Evolutionary conservation across 192 early-diverging fungal genomes (phyloP), one percentile per base, ranked within the genome.

Genomic region (Backusella sp.): DNA sequence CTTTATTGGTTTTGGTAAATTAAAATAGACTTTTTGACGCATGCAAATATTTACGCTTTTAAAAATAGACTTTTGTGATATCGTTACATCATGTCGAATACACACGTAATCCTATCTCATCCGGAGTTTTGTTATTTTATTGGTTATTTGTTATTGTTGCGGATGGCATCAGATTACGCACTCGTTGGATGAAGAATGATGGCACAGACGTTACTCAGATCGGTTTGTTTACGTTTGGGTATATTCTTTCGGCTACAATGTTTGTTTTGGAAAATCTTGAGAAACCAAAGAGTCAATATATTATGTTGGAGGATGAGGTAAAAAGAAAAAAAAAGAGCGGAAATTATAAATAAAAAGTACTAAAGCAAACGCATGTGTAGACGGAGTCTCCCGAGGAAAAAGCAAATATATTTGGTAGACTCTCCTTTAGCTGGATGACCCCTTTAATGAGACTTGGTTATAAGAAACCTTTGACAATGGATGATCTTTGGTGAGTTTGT

Each of bases 351-450:
- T 37, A 0, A 26, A 0, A 26, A 28, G 26, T 26, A 59, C 53
- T 59, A 59, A 62, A 56, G 12, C 42, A 21, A 56, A 56, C 8
- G 26, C 3, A 62, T 62, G 9, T n/a, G 30, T 56, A 84, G 75
- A 80, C 81, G 28, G 74, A 73, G 28, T 88, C 87, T 36, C 94
- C 96, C 2, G 96, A 98, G 74, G 91, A 90, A 30, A 88, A 85
- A 12, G 91, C 96, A 67, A 94, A 94, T 79, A 89, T 99, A 17
- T 97, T 96, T 76, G 94, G 93, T 49, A 87, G 86, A 32, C 75
- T 96, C 2, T 89, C 92, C 1, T 99, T 98, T 81, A 83, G 90
- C 21, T 99, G 97, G 97, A 93, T 99, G 90, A 91, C 92, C 41
- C 88, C 90, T 17, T 77, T 98, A 74, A 93, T 99, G 83, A 90